Evolutionary conservation across 108 stramenopile genomes (phyloP), one percentile per base, ranked within the genome.

Genomic region (Ochromonas danica): DNA sequence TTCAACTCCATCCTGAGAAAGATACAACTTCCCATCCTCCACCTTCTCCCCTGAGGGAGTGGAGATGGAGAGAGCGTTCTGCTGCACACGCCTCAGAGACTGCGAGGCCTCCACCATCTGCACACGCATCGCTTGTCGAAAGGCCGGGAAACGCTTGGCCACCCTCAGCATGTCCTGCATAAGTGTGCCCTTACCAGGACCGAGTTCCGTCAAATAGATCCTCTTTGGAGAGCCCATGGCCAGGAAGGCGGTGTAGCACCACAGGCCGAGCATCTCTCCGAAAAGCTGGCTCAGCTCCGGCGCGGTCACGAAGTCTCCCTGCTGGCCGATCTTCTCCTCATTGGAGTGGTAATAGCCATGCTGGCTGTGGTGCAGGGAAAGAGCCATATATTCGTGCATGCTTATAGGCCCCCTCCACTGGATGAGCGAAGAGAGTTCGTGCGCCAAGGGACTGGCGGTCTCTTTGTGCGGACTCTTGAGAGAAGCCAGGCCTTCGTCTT

Each of bases 281-380:
- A 99, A 99, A 36, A 97, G 83, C 83, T 96, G 94, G 43, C 92
- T 93, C 38, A 99, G 85, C 88, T 99, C 98, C 0, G 98, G 98
- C 51, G 98, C 94, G 3, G 98, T 99, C 28, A 95, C 89, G 82
- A 99, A 99, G 78, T 99, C 98, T 28, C 98, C 98, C 22, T 79
- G 71, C 6, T 81, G 79, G 17, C 98, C 98, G 83, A 99, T 87
- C 38, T 74, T 78, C 45, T 86, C 78, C 65, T 80, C 45, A 22
- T 38, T 31, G 27, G 40, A 51, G 70, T 82, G 86, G 79, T 90
- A 90, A 81, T 90, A 90, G 3, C 89, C 89, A 70, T 88, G 61
- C 62, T 38, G 35, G 1, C 85, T 88, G 67, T 90, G 89, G 70
- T 74, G 43, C 3, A 86, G 78, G 14, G 72, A 77, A 62, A 63